phyloP scores from a whole-genome alignment of 2,329 filamentous ascomycete species.

The Drechslerella stenobrocha region DNA sequence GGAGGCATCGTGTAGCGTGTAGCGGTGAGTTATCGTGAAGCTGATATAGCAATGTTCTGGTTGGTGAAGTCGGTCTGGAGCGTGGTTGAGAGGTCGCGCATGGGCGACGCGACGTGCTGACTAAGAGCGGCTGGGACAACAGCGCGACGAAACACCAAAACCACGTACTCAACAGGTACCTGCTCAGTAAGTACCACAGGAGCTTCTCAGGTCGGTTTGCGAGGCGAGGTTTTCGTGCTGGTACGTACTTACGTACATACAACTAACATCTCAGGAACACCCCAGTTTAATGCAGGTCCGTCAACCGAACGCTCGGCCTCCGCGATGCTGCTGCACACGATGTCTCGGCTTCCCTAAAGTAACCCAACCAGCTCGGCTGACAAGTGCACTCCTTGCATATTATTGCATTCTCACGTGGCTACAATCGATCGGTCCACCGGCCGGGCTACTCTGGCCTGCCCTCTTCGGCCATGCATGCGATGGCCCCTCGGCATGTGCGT shows the following conservation, averaged over 20 bases:
- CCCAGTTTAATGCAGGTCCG: neutral
- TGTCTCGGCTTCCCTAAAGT: neutral
- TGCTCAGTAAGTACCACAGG: too few species aligned
- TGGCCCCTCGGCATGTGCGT: too few species aligned
- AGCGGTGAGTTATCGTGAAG: neutral
- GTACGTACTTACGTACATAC: too few species aligned
- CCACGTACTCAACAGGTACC: too few species aligned
- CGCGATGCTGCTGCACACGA: neutral
- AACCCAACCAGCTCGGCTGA: neutral
- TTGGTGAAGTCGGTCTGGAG: slow-evolving; percentile 1
- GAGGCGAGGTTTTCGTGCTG: too few species aligned
- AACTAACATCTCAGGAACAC: neutral
- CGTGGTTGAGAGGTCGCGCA: neutral
- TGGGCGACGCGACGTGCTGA: slow-evolving; percentile 1
- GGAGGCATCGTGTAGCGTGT: slow-evolving; percentile 23
- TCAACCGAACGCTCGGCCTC: neutral
- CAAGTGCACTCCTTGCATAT: slow-evolving; percentile 4
- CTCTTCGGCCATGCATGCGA: slow-evolving; percentile 16
- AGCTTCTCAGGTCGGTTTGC: too few species aligned
- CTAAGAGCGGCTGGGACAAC: neutral
- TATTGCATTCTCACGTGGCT: slow-evolving; percentile 14
- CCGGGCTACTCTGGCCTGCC: slow-evolving; percentile 13
- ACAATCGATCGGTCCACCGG: slow-evolving; percentile 4
- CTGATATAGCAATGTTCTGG: neutral
- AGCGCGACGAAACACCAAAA: too few species aligned